Evolutionary conservation across 2,329 filamentous ascomycete species (phyloP), one percentile per base, ranked within the genome.

Genomic region (Furcasterigmium furcatum): DNA sequence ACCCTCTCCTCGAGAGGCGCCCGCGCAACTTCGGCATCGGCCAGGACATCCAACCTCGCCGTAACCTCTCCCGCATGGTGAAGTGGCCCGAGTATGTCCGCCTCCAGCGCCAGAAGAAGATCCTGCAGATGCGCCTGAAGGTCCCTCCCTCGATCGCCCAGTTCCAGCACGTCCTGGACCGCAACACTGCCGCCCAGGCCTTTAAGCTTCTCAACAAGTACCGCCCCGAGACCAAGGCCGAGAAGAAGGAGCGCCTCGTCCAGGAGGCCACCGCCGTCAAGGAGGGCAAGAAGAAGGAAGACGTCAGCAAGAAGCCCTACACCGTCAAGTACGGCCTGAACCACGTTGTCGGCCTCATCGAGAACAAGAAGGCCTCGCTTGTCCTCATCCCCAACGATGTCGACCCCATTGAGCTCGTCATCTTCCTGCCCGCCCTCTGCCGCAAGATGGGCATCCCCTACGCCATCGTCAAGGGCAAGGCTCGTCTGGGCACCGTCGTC

Each of bases 191-290:
- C 61, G 88, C 91, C 64, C 92, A 97, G 80, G 82, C 89, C 58
- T 94, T 99, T 84, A 97, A 97, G 85, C 87, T 99, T 69, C 88
- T 99, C 70, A 95, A 96, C 88, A 99, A 99, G 84, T 99, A 99
- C 87, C 91, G 92, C 65, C 94, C 94, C 60, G 94, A 99, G 84
- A 95, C 89, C 74, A 97, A 96, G 86, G 79, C 81, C 63, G 92
- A 97, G 87, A 99, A 99, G 90, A 99, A 97, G 86, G 95, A 99
- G 82, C 91, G 94, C 77, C 82, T 99, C 58, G 84, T 88, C 72
- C 91, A 96, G 84, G 94, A 99, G 84, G 94, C 95, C 57, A 96
- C 91, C 63, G 95, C 94, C 66, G 84, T 99, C 72, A 85, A 91
- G 72, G 91, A 97, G 76, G 94, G 95, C 74, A 96, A 97, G 88